Evolutionary conservation across 2,329 filamentous ascomycete species (phyloP).

Genomic region (Fusarium globosum): DNA sequence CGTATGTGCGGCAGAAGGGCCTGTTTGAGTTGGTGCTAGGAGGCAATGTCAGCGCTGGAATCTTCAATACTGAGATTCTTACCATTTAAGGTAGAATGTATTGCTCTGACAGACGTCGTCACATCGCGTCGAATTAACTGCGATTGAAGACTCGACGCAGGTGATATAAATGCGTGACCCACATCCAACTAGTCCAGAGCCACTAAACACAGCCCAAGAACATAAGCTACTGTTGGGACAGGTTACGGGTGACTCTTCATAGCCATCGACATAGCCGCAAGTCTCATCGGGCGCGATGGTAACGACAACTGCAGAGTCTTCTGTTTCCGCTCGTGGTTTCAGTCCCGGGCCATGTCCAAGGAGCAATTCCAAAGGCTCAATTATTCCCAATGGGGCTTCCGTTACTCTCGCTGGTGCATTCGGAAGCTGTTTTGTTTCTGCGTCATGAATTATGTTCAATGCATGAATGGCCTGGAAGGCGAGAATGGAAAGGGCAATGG

Average conservation of each 20-base stretch:
- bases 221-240: background rate
- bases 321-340: background rate
- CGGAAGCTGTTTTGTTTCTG: background rate
- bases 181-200: background rate
- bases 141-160: background rate
- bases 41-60: background rate
- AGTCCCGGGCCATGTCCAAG: background rate
- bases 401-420: background rate
- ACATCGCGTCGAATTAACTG: background rate
- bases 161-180: accelerated
- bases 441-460: accelerated
- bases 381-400: background rate
- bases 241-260: background rate
- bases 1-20: background rate
- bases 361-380: background rate
- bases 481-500: background rate
- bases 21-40: background rate
- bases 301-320: accelerated
- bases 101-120: background rate
- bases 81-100: background rate
- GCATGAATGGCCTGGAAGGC: background rate
- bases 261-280: background rate
- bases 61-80: accelerated
- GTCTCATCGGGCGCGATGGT: background rate
- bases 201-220: background rate